Evolutionary conservation across 345 rosid genomes (phyloP).

Genomic region (Draba incana): DNA sequence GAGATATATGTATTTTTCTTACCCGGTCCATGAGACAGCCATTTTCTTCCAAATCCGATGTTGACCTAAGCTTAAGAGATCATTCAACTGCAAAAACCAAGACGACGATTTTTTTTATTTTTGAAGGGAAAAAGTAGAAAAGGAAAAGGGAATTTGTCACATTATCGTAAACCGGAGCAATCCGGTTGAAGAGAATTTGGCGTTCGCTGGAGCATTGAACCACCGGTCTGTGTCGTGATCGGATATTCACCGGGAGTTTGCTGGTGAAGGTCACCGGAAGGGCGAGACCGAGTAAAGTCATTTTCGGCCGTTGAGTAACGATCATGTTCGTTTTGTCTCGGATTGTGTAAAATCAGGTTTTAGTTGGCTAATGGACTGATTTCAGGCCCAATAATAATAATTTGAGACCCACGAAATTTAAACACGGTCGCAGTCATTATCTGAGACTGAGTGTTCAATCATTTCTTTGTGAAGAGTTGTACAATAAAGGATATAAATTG

Average conservation of each 20-base stretch:
- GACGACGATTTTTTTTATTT: not conserved
- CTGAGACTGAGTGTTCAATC: no score
- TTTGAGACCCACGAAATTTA: not conserved
- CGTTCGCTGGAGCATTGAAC: conserved; percentile 58
- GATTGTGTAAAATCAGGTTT: not conserved
- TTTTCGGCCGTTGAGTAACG: conserved; percentile 28
- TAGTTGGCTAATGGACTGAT: not conserved
- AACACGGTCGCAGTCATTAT: not conserved
- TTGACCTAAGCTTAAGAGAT: conserved; percentile 79
- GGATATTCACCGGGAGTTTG: not conserved
- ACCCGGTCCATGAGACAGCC: conserved; percentile 83
- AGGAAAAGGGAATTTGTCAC: conserved; percentile 33
- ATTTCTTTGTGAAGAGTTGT: no score
- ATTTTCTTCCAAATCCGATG: conserved; percentile 91
- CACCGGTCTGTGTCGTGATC: conserved; percentile 5
- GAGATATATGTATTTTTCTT: conserved; percentile 23
- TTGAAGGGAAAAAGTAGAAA: not conserved
- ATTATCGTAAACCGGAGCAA: conserved; percentile 82
- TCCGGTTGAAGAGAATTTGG: conserved; percentile 68
- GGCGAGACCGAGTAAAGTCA: conserved; percentile 38
- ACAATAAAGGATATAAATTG: no score
- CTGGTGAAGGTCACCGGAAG: conserved; percentile 28
- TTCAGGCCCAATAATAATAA: not conserved
- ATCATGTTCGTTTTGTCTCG: conserved; percentile 7
- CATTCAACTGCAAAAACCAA: conserved; percentile 58